phyloP scores from a whole-genome alignment of 1,284 basidiomycete species.

The Leccinum pachyderme region DNA sequence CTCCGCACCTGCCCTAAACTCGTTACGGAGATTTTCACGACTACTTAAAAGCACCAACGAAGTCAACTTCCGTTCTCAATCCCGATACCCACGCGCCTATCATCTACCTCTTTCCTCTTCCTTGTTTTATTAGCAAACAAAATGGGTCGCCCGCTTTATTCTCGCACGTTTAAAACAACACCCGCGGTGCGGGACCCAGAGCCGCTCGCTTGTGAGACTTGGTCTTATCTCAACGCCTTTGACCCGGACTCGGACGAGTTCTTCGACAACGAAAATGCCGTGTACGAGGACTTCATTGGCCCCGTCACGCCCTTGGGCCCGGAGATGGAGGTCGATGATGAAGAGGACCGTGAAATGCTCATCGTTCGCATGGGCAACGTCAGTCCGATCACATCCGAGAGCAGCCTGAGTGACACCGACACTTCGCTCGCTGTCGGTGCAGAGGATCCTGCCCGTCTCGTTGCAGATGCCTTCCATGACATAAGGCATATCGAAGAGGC shows the following conservation, averaged over 20 bases:
- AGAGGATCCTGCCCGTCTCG: constrained; percentile 38
- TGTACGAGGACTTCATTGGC: constrained; percentile 66
- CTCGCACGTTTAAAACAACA: constrained; percentile 39
- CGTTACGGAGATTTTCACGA: constrained; percentile 2
- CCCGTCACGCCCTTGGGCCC: constrained; percentile 22
- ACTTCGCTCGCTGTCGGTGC: constrained; percentile 43
- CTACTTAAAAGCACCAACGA: constrained; percentile 16
- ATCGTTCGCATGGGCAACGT: constrained; percentile 28
- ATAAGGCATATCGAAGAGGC: constrained; percentile 10
- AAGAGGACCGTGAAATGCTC: constrained; percentile 19
- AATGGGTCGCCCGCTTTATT: constrained; percentile 73
- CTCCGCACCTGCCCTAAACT: constrained; percentile 35
- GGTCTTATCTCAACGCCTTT: constrained; percentile 66
- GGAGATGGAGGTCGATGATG: constrained; percentile 29
- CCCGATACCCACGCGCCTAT: constrained; percentile 8
- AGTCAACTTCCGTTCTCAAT: not conserved
- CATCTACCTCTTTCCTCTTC: not conserved
- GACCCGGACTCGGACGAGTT: constrained; percentile 82
- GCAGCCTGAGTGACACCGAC: constrained; percentile 38
- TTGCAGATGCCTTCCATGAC: constrained; percentile 35
- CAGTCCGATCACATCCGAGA: constrained; percentile 35
- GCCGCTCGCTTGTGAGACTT: constrained; percentile 47
- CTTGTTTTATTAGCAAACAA: constrained; percentile 32
- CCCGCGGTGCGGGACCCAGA: constrained; percentile 53
- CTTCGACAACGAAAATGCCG: constrained; percentile 54